Percentiles rank a stretch among this genome's conserved stretches.
Conservation (phyloP, 257 asterid species). For the Jacaranda copaia region DNA sequence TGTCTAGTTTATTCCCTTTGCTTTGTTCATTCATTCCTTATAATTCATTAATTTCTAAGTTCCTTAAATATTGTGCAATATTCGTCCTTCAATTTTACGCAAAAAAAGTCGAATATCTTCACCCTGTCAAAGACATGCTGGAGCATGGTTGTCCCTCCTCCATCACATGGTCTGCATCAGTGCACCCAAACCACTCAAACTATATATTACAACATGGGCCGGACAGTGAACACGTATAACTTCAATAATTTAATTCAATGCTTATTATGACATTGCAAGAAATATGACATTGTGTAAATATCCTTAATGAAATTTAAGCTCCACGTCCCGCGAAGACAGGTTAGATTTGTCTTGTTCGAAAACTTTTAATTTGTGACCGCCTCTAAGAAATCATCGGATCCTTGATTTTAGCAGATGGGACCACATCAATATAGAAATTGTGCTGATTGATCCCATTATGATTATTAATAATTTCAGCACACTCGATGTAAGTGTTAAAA, state of each 20-base stretch:
- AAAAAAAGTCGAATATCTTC: background rate
- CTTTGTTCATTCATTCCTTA: slow-evolving; percentile 6
- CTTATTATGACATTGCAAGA: background rate
- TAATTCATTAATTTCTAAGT: background rate
- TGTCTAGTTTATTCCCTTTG: background rate
- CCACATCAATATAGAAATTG: too few relatives aligned
- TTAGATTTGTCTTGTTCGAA: too few relatives aligned
- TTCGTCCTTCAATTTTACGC: slow-evolving; percentile 12
- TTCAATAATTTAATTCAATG: slow-evolving; percentile 5
- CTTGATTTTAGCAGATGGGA: too few relatives aligned
- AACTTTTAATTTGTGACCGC: too few relatives aligned
- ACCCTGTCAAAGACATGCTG: background rate
- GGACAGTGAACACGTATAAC: background rate
- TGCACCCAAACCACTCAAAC: background rate
- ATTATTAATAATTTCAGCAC: too few relatives aligned
- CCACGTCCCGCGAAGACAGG: too few relatives aligned
- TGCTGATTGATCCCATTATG: too few relatives aligned
- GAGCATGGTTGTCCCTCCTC: background rate
- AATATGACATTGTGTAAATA: too few relatives aligned
- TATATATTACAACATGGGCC: background rate
- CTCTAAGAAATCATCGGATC: too few relatives aligned
- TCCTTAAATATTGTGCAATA: slow-evolving; percentile 17
- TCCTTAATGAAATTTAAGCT: too few relatives aligned
- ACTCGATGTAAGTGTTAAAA: too few relatives aligned
- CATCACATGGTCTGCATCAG: background rate